Evolutionary conservation across 208 protist genomes (phyloP), one percentile per base, ranked within the genome.

Genomic region (Trypanosoma melophagium): DNA sequence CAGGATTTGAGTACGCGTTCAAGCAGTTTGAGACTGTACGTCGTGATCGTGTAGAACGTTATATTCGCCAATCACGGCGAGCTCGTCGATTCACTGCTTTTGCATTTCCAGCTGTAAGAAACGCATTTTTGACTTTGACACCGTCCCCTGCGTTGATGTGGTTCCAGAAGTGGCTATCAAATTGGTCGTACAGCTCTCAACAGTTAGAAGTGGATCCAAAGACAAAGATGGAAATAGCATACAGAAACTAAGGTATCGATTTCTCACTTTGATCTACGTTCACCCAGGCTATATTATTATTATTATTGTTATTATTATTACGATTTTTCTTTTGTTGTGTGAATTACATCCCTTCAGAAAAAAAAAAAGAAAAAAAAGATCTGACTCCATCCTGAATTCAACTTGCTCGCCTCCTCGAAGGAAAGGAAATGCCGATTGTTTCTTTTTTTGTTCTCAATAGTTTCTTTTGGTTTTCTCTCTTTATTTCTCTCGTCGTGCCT

Each of bases 1-100:
- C 61, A 49, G 91, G 91, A 24, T 90, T 91, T 64, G 86, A 89
- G 75, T 96, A 96, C 62, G 88, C 79, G 1, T 96, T 96, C 58
- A 71, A 63, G 16, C 86, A 89, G 66, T 96, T 89, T 72, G 91
- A 96, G 66, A 82, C 77, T 28, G 81, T 92, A 22, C 77, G 91
- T 14, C 86, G 91, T 14, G 84, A 90, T 50, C 86, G 91, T 16
- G 83, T 94, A 19, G 86, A 96, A 80, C 76, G 80, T 28, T 96
- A 96, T 81, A 93, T 93, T 60, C 81, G 91, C 0, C 91, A 96
- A 65, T 91, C 91, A 3, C 79, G 88, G 7, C 79, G 88, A 35
- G 88, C 86, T 25, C 80, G 91, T 16, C 69, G 59, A 19, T 81
- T 96, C 44, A 84, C 89, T 1, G 66, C 76, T 38, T 74, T 89